These are phyloP conservation scores for Magnolia changhungtana DNA, from an alignment of 164 flowering plant genomes.

Conservation along the genomic window DNA sequence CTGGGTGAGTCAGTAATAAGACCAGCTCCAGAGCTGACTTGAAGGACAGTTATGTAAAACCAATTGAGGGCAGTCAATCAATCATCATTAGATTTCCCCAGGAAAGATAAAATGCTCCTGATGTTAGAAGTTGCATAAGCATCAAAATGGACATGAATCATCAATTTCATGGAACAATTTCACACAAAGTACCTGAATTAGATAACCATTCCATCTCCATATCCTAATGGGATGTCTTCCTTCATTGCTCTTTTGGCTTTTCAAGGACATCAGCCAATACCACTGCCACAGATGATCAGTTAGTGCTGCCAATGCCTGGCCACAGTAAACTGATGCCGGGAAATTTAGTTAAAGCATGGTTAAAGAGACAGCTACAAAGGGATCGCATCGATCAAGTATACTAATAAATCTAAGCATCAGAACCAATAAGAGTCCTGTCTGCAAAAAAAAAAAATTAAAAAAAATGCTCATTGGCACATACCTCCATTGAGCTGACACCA, in stretches of 20 bases:
- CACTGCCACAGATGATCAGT: conserved; percentile 49
- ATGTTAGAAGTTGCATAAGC: not conserved
- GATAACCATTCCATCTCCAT: conserved; percentile 84
- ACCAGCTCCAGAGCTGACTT: not conserved
- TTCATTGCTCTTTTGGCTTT: conserved; percentile 34
- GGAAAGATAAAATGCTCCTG: not conserved
- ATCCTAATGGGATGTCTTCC: conserved; percentile 38
- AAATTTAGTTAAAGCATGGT: not conserved
- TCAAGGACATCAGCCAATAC: conserved; percentile 68
- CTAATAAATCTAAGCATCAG: not conserved
- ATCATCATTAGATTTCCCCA: not conserved
- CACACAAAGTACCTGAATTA: conserved; percentile 56
- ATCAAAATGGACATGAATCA: not conserved
- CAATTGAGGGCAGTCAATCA: not conserved
- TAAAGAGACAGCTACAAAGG: not conserved
- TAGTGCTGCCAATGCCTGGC: not conserved
- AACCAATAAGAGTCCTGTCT: not conserved
- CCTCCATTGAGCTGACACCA: conserved; percentile 76
- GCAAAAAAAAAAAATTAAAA: not conserved
- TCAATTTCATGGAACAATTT: conserved; percentile 2
- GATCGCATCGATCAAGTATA: conserved; percentile 5
- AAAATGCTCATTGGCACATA: conserved; percentile 13
- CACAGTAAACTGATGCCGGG: not conserved
- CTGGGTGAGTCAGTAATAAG: not conserved
- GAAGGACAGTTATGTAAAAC: not conserved